Evolutionary conservation across 371 early-diverging fungal species (phyloP).

Genomic region (Dichotomocladium elegans): DNA sequence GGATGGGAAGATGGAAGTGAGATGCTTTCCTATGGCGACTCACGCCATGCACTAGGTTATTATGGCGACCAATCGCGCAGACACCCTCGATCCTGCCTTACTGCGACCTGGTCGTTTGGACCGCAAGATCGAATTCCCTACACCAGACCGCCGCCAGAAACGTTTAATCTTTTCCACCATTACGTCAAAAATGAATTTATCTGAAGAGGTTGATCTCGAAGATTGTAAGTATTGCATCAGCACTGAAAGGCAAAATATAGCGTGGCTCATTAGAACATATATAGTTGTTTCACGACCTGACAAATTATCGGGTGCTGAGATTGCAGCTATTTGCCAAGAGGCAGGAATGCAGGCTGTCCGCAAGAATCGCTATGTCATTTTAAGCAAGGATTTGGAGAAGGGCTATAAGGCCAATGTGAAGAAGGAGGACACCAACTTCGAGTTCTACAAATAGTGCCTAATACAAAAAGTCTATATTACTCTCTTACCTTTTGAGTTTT

Average conservation of each 20-base stretch:
- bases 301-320: slow-evolving; percentile 98
- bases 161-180: slow-evolving; percentile 98
- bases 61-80: slow-evolving; percentile 99
- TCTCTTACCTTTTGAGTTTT: neutral
- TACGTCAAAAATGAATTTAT: slow-evolving; percentile 98
- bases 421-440: slow-evolving; percentile 93
- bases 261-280: neutral
- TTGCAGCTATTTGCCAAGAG: slow-evolving; percentile 99
- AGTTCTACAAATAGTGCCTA: slow-evolving; percentile 81
- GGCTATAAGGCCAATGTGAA: slow-evolving; percentile 97
- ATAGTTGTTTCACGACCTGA: slow-evolving; percentile 97
- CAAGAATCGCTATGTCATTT: slow-evolving; percentile 97
- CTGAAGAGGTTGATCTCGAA: slow-evolving; percentile 98
- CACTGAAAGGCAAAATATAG: neutral
- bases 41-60: slow-evolving; percentile 79
- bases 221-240: slow-evolving; percentile 77
- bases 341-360: slow-evolving; percentile 99
- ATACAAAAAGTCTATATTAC: neutral
- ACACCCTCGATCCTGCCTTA: slow-evolving; percentile 99
- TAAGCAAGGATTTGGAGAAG: slow-evolving; percentile 97
- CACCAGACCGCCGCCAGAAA: slow-evolving; percentile 99
- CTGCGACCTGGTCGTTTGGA: slow-evolving; percentile 99
- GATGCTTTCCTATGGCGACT: neutral
- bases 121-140: slow-evolving; percentile 99
- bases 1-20: neutral